phyloP scores from a whole-genome alignment of 1,284 basidiomycete species.

The Ustilago loliicola region DNA sequence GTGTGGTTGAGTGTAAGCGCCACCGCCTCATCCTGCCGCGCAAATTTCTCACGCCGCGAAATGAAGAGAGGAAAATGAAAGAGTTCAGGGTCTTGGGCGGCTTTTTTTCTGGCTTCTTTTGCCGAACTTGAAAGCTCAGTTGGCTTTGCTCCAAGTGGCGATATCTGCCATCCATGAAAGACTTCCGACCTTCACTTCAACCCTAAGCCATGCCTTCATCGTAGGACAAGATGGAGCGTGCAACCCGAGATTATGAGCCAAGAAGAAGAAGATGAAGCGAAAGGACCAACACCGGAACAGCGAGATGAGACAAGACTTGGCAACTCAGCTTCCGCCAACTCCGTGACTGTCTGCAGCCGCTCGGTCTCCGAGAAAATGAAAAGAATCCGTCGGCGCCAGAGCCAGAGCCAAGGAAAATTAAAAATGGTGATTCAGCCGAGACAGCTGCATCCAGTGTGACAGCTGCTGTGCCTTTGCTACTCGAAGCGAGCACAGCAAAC shows the following conservation, averaged over 20 bases:
- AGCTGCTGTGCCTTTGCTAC: background rate
- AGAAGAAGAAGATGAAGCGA: background rate
- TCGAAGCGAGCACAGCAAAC: constrained; percentile 1
- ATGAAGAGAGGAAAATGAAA: background rate
- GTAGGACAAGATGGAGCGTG: too few species aligned
- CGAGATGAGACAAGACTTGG: background rate
- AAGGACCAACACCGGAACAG: constrained; percentile 9
- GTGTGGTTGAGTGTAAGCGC: background rate
- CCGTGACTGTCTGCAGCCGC: too few species aligned
- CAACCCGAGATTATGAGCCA: background rate
- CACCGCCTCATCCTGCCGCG: constrained; percentile 11
- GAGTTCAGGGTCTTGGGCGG: background rate
- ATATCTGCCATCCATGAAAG: too few species aligned
- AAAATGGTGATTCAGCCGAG: constrained; percentile 2
- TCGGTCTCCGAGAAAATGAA: background rate
- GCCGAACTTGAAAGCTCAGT: background rate
- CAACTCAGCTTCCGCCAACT: background rate
- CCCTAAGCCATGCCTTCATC: too few species aligned
- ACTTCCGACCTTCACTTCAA: too few species aligned
- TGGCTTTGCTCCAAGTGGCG: too few species aligned
- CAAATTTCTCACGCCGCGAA: constrained; percentile 1
- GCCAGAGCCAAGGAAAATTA: background rate
- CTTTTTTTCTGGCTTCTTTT: background rate
- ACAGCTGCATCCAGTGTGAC: constrained; percentile 1
- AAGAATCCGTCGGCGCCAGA: background rate